Evolutionary conservation across 208 protist species (phyloP), one percentile per base, ranked within the genome.

Genomic region (Herpetomonas tarakana): DNA sequence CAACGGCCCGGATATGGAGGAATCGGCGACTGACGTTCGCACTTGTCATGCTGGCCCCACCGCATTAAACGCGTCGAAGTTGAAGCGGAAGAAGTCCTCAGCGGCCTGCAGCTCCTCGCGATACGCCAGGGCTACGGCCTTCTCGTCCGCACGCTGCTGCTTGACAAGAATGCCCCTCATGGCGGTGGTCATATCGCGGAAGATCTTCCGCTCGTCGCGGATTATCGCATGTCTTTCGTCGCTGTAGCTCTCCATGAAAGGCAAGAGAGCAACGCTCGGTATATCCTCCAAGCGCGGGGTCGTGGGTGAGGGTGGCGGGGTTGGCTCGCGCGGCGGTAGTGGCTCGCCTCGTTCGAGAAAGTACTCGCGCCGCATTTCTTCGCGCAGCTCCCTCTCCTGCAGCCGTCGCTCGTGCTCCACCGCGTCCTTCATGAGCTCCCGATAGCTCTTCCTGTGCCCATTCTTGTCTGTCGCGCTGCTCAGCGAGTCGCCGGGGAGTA

Each of bases 221-320:
- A 81, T 61, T 50, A 83, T 76, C 27, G 74, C 66, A 47, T 73
- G 58, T 51, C 81, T 49, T n/a, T 74, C 55, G 30, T 63, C 66
- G 0, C 52, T 30, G 31, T 80, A 84, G 21, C 74, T 67, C 12
- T 52, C 41, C 50, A 65, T 7, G 7, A 56, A 11, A 44, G 12
- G 38, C 11, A 29, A 19, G 41, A 57, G 56, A 14, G 22, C 19
- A 16, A 30, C 7, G 2, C 3, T 19, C 30, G 50, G 61, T 9
- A 62, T 6, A 12, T 67, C 47, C 27, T 67, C 61, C 51, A 58
- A 49, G 4, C 31, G 18, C 6, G 61, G 61, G n/a, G 61, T 67
- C 35, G 52, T 25, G 3, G 61, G 65, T 4, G 44, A 24, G 4
- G 44, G 44, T 22, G 44, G 44, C 38, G 62, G 62, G 7, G 53